phyloP scores from a whole-genome alignment of 176 grass and related monocot genomes.

The Ananas comosus region DNA sequence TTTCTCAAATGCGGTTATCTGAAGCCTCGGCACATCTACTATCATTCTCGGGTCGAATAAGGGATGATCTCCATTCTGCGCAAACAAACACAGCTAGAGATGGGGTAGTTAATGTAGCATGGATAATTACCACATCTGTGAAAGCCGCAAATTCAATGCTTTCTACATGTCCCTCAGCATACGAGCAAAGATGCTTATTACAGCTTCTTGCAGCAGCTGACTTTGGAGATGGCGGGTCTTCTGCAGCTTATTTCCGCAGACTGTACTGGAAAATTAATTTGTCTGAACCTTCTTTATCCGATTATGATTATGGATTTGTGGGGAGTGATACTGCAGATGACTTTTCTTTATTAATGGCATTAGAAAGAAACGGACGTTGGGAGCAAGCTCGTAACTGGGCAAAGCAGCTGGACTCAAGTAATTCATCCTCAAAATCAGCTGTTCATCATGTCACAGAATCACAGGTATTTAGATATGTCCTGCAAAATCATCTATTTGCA shows the following conservation, averaged over 20 bases:
- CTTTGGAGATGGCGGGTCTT: constrained; percentile 83
- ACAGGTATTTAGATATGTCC: constrained; percentile 38
- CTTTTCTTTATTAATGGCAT: constrained; percentile 56
- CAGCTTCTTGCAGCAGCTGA: constrained; percentile 73
- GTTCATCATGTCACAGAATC: constrained; percentile 92
- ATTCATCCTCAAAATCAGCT: constrained; percentile 62
- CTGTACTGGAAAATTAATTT: constrained; percentile 92
- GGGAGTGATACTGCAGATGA: constrained; percentile 82
- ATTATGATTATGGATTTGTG: constrained; percentile 47
- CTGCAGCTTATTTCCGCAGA: constrained; percentile 60
- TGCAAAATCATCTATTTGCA: no score
- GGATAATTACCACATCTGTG: constrained; percentile 69
- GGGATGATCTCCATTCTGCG: constrained; percentile 52
- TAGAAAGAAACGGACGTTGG: constrained; percentile 75
- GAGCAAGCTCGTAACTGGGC: constrained; percentile 92
- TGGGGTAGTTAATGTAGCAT: constrained; percentile 51
- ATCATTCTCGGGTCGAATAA: constrained; percentile 70
- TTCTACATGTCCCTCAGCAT: constrained; percentile 71
- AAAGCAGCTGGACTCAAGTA: constrained; percentile 66
- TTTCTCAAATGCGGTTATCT: constrained; percentile 89
- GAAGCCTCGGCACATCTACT: constrained; percentile 80
- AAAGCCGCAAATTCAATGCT: constrained; percentile 83
- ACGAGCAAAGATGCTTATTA: constrained; percentile 81
- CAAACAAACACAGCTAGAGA: constrained; percentile 42
- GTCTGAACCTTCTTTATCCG: constrained; percentile 53